A percentile compares a stretch with the other conserved stretches of the same genome.
Evolutionary conservation across 345 rosid species (phyloP).

Genomic region (Corymbia maculata): DNA sequence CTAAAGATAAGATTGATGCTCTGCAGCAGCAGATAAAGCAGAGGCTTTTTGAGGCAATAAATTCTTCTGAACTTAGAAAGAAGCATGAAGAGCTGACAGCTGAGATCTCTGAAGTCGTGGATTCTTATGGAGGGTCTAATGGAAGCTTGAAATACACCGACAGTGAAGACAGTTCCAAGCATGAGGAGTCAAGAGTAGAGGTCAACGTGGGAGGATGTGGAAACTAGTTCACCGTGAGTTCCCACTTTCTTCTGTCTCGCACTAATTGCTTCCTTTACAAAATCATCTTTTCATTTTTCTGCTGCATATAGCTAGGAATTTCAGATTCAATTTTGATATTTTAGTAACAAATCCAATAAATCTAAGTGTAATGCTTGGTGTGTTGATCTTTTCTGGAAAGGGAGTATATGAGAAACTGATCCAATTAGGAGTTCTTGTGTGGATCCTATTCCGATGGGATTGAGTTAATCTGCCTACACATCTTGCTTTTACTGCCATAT

Average conservation of each 20-base stretch:
- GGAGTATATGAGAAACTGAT: not conserved
- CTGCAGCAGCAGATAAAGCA: constrained; percentile 52
- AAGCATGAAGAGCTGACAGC: constrained; percentile 43
- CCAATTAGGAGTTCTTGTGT: not conserved
- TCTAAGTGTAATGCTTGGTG: not conserved
- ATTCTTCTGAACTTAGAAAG: constrained; percentile 38
- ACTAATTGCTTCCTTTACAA: not conserved
- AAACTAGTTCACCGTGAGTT: not conserved
- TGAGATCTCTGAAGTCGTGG: constrained; percentile 35
- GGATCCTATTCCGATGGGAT: not conserved
- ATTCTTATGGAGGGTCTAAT: constrained; percentile 16
- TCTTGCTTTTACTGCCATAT: not conserved
- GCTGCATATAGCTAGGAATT: not conserved
- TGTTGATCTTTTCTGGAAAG: not conserved
- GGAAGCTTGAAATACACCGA: constrained; percentile 16
- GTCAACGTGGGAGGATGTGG: constrained; percentile 22
- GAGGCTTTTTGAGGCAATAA: constrained; percentile 45
- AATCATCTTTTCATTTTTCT: not conserved
- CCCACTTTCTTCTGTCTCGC: not conserved
- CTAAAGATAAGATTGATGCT: constrained; percentile 42
- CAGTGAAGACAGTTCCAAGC: constrained; percentile 2
- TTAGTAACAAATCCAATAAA: not conserved
- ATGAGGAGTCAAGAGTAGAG: constrained; percentile 31
- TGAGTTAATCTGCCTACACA: not conserved
- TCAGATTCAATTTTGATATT: not conserved